Base-by-base conservation (phyloP, 176 grass and related monocot genomes). In the Areca catechu region DNA sequence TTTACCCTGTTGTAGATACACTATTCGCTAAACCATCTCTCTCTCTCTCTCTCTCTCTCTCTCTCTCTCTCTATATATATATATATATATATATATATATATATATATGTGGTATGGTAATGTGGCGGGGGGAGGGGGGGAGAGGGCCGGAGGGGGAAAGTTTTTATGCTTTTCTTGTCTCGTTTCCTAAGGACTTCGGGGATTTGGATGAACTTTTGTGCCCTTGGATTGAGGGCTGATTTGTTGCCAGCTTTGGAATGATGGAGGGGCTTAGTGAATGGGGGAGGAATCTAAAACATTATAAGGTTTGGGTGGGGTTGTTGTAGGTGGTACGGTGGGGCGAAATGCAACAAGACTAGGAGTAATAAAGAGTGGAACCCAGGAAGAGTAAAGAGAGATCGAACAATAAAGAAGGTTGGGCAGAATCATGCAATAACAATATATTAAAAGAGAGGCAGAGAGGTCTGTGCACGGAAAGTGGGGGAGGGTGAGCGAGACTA, bases 211-310 rank as follows among this genome's bases (percentile, higher is more conserved):
- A 10, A 43, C 34, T 43, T 43, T 43, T 12, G 54, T 51, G 54
- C 22, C 34, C 43, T 58, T 59, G 18, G 21, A 57, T 16, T n/a
- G 28, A 22, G 48, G 58, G 27, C 49, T 47, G 49, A 72, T 72
- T 72, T 62, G 24, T 17, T 72, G 49, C 53, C 69, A 54, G 70
- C 70, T 72, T 72, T 62, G 58, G 57, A 72, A 62, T 72, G 57
- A 72, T 72, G 50, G 54, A 54, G 70, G 66, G 65, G 6, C 67
- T 76, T 71, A 82, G 71, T 68, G 74, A 62, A 62, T 22, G 68
- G 34, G 71, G 58, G 74, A 63, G 76, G 85, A 92, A 97, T 92
- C 87, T 80, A 88, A 88, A 97, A 92, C 93, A 92, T 97, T 92
- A 83, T 80, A 63, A 78, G 69, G 74, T 82, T 78, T 86, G 79